Evolutionary conservation across 208 protist genomes (phyloP).

Genomic region (Leptomonas pyrrhocoris): DNA sequence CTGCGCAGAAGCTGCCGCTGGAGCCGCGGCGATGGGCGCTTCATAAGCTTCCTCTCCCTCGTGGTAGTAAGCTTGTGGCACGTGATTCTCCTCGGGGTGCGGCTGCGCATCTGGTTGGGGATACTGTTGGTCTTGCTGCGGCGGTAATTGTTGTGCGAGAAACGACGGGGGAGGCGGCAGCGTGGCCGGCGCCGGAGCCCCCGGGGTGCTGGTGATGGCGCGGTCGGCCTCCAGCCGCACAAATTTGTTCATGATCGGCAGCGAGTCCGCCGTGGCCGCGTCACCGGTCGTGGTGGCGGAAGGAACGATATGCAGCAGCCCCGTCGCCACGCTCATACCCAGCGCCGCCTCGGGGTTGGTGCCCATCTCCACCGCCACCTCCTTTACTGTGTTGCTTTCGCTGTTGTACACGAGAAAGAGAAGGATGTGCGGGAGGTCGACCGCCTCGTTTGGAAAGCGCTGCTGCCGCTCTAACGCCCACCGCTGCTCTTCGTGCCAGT

Average conservation of each 20-base stretch:
- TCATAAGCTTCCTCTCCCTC: not conserved
- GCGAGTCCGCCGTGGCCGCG: not conserved
- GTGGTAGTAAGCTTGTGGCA: not conserved
- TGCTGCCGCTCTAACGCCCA: conserved; percentile 34
- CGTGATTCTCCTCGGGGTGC: not conserved
- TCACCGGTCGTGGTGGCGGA: conserved; percentile 7
- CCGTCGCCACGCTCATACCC: conserved; percentile 71
- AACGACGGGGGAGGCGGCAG: not conserved
- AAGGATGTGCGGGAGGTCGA: conserved; percentile 46
- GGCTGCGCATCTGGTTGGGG: not conserved
- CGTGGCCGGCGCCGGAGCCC: not conserved
- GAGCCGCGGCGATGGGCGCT: not conserved
- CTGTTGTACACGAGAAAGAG: conserved; percentile 81
- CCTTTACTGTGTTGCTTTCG: conserved; percentile 65
- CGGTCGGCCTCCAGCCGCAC: not conserved
- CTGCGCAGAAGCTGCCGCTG: not conserved
- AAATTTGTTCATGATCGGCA: conserved; percentile 40
- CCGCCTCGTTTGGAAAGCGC: conserved; percentile 20
- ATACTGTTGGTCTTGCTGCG: not conserved
- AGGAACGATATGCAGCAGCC: conserved; percentile 73
- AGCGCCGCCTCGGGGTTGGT: conserved; percentile 50
- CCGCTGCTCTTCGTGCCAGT: conserved; percentile 63
- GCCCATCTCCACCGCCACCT: conserved; percentile 76
- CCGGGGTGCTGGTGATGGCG: not conserved
- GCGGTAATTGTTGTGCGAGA: not conserved